phyloP scores from a whole-genome alignment of 2,329 filamentous ascomycete species.

The Whalleya microplaca region DNA sequence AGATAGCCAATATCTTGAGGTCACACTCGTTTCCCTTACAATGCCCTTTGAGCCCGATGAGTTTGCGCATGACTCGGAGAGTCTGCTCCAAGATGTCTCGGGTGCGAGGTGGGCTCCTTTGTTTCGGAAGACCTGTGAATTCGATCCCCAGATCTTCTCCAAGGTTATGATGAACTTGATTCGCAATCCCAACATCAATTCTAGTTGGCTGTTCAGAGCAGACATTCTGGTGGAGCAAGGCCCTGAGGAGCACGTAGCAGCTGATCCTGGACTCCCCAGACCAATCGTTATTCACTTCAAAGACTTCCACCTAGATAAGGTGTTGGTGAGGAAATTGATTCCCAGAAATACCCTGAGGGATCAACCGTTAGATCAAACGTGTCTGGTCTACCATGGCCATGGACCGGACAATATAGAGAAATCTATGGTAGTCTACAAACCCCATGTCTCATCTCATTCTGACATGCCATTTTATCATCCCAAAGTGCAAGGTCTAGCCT shows the following conservation, averaged over 20 bases:
- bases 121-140: constrained; percentile 61
- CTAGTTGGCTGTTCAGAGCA: constrained; percentile 76
- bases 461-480: constrained; percentile 90
- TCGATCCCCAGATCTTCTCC: constrained; percentile 65
- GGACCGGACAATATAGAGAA: constrained; percentile 38
- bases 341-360: constrained; percentile 83
- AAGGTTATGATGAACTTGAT: constrained; percentile 75
- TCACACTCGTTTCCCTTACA: constrained; percentile 2
- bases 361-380: constrained; percentile 77
- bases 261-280: constrained; percentile 30
- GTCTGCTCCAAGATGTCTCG: constrained; percentile 42
- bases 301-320: constrained; percentile 56
- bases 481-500: constrained; percentile 71
- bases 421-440: constrained; percentile 75
- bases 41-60: constrained; percentile 43
- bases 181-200: constrained; percentile 79
- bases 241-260: constrained; percentile 36
- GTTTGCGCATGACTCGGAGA: constrained; percentile 37
- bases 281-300: constrained; percentile 50
- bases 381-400: constrained; percentile 64
- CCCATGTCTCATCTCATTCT: constrained; percentile 65
- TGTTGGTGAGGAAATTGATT: constrained; percentile 76
- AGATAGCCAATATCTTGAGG: constrained; percentile 14
- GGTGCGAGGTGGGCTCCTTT: constrained; percentile 56
- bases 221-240: constrained; percentile 68